A percentile compares a stretch with the other conserved stretches of the same genome.
These are phyloP conservation scores for Pythium dissimile DNA, from an alignment of 352 stramenopile species.

Conservation along the genomic window DNA sequence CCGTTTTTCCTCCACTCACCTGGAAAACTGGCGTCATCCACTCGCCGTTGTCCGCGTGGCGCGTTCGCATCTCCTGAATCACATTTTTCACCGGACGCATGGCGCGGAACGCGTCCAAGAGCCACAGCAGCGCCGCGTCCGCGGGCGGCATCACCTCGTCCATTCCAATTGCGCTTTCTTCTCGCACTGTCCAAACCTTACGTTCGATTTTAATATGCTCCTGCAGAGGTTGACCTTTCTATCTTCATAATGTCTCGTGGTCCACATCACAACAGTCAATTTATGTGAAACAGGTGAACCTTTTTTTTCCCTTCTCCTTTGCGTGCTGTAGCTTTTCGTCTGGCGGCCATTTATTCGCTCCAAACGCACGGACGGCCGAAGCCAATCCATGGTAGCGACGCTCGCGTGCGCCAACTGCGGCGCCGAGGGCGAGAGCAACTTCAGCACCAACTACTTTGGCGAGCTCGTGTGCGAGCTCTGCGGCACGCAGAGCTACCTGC, in stretches of 20 bases:
- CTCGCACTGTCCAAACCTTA: background rate
- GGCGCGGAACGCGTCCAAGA: constrained; percentile 61
- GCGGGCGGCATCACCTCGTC: background rate
- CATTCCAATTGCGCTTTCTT: no score
- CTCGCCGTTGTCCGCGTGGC: constrained; percentile 22
- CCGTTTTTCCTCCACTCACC: constrained; percentile 21
- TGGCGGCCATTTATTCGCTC: no score
- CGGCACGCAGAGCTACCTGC: constrained; percentile 77
- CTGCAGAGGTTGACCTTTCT: background rate
- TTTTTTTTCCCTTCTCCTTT: no score
- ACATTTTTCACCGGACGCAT: constrained; percentile 54
- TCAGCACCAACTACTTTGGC: constrained; percentile 82
- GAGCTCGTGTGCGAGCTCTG: constrained; percentile 85
- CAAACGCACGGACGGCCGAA: no score
- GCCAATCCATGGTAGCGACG: constrained; percentile 13
- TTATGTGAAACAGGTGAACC: no score
- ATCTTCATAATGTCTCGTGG: background rate
- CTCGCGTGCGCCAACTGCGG: constrained; percentile 78
- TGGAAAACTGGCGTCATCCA: constrained; percentile 61
- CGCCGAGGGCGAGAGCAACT: constrained; percentile 68
- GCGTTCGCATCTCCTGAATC: constrained; percentile 32
- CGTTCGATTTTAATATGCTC: background rate
- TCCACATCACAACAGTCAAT: background rate
- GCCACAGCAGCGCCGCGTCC: constrained; percentile 22
- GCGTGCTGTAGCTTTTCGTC: no score